Base-by-base conservation (phyloP, 768 basidiomycete genomes). In the Leccinum obscurum region DNA sequence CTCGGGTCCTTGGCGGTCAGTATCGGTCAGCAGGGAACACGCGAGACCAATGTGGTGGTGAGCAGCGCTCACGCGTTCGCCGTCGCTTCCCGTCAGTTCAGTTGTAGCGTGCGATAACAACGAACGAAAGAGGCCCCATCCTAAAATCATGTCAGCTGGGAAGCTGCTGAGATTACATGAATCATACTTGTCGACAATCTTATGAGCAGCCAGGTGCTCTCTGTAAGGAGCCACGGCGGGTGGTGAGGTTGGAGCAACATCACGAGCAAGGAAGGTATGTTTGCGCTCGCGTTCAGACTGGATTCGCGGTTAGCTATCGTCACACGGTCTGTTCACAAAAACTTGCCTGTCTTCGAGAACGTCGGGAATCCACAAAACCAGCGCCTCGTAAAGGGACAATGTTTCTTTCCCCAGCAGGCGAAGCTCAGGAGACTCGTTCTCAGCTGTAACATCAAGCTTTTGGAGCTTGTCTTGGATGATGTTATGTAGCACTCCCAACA, bases 191-290 rank as follows among this genome's bases (percentile, higher is more conserved):
- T 82, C 20, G 83, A 83, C 44, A 89, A 68, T 56, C 85, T 70
- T 17, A 81, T 69, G 28, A 92, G 72, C 14, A 87, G 62, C n/a
- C 82, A 80, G 17, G 79, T 72, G 41, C 78, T 76, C 13, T 79
- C 77, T 52, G 74, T 70, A 8, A 89, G 69, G 28, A 90, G 69
- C 77, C 81, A 81, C 5, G 67, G 60, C 3, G 87, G 83, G 55
- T 86, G 87, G 24, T 75, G 71, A 6, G 76, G 63, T 60, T 83
- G 75, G 15, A 91, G 72, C 24, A 92, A 72, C 14, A 70, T 76
- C 55, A 77, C 69, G 55, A 88, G 64, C 49, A 82, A 73, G 22
- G 79, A 73, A 24, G 73, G 70, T 34, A 77, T 76, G 34, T 73
- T 75, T 8, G 78, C 63, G 26, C 87, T 66, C 4, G 68, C 60